Base-by-base conservation (phyloP, 345 rosid genomes). In the Salix arbutifolia region DNA sequence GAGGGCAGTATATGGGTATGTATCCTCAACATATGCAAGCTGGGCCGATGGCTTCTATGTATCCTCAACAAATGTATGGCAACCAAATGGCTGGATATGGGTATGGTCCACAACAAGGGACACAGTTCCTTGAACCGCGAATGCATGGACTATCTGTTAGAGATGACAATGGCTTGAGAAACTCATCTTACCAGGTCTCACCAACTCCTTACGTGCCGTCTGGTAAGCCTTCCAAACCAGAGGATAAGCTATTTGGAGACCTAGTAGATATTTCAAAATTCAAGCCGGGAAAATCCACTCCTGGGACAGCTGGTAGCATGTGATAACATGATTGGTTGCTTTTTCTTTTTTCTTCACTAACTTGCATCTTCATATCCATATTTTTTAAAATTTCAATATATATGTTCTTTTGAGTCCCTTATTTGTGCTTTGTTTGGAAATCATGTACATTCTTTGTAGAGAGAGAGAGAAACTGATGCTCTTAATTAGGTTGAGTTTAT, bases 161-260 rank as follows among this genome's bases (percentile, higher is more conserved):
- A 31, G 76, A 77, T 30, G 84, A 78, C 56, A 75, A 16, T 58
- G 67, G 73, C 35, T 30, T 61, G 58, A 82, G 79, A 72, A 84
- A 86, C 68, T 74, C 89, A 35, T 77, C 93, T 1, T 87, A 87
- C 76, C 88, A 84, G 83, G 90, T 80, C 70, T 78, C 92, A 9
- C 37, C 91, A 65, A 67, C 92, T 13, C 87, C 97, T 13, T 90
- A 89, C 50, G 75, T 82, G 42, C 86, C 90, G 0, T 89, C 92
- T 1, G 88, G 82, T 81, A 92, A 78, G 86, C 87, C 90, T 21
- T 30, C 74, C 40, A 82, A 72, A 77, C 85, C 85, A 33, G 85
- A 82, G 72, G 85, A 96, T 80, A 94, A 90, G 93, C 83, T 96
- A 40, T 96, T 96, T 77, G 98, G 99, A 74, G 99, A 96, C 83